Conservation (phyloP, 352 stramenopile genomes). For the Phytophthora citricola region DNA sequence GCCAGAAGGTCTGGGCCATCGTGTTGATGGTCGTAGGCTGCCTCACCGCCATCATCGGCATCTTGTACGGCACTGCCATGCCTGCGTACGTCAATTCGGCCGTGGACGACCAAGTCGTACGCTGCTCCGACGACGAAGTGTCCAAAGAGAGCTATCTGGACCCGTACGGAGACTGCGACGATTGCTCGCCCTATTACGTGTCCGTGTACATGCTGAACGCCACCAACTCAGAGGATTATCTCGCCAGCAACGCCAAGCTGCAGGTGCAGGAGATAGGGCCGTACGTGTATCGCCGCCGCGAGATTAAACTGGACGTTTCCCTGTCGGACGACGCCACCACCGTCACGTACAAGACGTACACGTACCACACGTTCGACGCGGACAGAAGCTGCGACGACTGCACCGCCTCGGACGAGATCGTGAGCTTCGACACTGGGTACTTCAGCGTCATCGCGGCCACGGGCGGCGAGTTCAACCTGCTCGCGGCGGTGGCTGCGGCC, state of each 20-base stretch:
- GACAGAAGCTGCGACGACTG: slow-evolving; percentile 64
- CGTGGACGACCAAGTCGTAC: slow-evolving; percentile 43
- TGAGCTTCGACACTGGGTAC: slow-evolving; percentile 70
- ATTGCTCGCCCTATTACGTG: slow-evolving; percentile 81
- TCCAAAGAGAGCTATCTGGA: slow-evolving; percentile 57
- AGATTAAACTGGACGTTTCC: slow-evolving; percentile 70
- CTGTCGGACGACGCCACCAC: slow-evolving; percentile 57
- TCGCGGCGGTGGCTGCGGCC: slow-evolving; percentile 46
- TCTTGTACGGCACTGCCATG: slow-evolving; percentile 64
- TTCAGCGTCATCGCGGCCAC: slow-evolving; percentile 69
- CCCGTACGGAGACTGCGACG: slow-evolving; percentile 74
- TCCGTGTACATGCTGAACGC: slow-evolving; percentile 76
- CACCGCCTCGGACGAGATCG: slow-evolving; percentile 60
- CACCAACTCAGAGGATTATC: slow-evolving; percentile 72
- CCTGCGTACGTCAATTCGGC: slow-evolving; percentile 59
- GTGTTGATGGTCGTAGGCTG: slow-evolving; percentile 43
- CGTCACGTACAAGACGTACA: slow-evolving; percentile 83
- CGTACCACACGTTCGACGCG: slow-evolving; percentile 67
- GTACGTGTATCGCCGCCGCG: slow-evolving; percentile 72
- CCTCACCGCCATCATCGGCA: slow-evolving; percentile 48
- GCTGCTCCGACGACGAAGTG: slow-evolving; percentile 48
- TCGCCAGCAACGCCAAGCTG: slow-evolving; percentile 59
- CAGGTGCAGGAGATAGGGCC: slow-evolving; percentile 70
- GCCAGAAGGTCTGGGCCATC: slow-evolving; percentile 38
- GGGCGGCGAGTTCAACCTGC: slow-evolving; percentile 66